phyloP scores from a whole-genome alignment of 208 protist species.

The Crithidia thermophila region DNA sequence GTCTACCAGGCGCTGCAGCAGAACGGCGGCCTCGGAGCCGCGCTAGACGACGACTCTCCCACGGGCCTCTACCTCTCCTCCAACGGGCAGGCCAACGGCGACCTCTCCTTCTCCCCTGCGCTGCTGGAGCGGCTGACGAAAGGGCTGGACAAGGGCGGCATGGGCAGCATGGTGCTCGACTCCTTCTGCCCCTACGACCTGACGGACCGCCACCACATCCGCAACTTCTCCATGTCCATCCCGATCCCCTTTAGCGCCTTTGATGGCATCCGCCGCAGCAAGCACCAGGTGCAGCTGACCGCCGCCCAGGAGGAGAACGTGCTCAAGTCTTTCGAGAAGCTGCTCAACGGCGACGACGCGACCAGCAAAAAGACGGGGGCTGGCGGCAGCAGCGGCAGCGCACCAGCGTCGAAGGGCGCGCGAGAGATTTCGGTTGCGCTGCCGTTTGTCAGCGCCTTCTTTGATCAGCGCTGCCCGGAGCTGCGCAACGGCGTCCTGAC shows the following conservation, averaged over 20 bases:
- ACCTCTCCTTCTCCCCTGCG: conserved; percentile 26
- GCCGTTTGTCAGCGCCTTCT: conserved; percentile 77
- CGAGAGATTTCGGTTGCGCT: conserved; percentile 65
- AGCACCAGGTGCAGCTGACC: conserved; percentile 56
- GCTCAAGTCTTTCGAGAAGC: conserved; percentile 68
- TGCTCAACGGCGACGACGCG: conserved; percentile 34
- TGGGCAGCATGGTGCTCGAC: conserved; percentile 35
- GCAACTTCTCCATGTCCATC: conserved; percentile 76
- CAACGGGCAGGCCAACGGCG: conserved; percentile 14
- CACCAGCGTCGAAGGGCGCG: conserved; percentile 21
- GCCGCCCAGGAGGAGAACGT: conserved; percentile 59
- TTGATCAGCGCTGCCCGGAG: conserved; percentile 73
- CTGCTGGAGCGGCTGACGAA: conserved; percentile 31
- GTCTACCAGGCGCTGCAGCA: conserved; percentile 35
- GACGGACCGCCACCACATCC: conserved; percentile 44
- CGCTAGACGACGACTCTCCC: conserved; percentile 31
- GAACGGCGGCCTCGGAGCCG: conserved; percentile 18
- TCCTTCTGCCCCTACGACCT: conserved; percentile 41
- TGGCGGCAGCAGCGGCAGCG: conserved; percentile 5
- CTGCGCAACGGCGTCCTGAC: conserved; percentile 40
- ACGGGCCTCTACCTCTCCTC: conserved; percentile 31
- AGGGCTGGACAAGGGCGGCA: conserved; percentile 26
- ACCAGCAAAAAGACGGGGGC: conserved; percentile 14
- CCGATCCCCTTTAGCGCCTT: conserved; percentile 82
- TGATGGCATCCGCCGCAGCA: conserved; percentile 59